phyloP scores from a whole-genome alignment of 1,284 basidiomycete genomes.

The Ceratobasidium sp. region DNA sequence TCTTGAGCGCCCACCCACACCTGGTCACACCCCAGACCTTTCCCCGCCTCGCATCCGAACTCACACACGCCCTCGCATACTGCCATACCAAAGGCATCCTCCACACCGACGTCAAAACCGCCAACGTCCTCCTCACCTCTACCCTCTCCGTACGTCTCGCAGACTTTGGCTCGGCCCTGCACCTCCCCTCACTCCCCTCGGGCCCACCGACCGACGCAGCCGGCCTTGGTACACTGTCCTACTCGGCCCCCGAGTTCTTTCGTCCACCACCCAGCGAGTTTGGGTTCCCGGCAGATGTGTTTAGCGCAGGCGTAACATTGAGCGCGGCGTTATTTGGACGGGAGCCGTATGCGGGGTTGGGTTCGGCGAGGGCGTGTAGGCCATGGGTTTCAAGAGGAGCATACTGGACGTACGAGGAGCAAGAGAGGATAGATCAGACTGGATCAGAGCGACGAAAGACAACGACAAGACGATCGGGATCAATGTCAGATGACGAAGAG shows the following conservation, averaged over 20 bases:
- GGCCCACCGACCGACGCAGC: conserved; percentile 60
- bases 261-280: conserved; percentile 57
- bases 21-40: conserved; percentile 44
- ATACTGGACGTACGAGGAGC: conserved; percentile 63
- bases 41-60: conserved; percentile 51
- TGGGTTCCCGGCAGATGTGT: conserved; percentile 64
- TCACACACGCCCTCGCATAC: conserved; percentile 60
- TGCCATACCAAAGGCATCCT: conserved; percentile 61
- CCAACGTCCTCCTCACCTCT: conserved; percentile 54
- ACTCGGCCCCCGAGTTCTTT: conserved; percentile 65
- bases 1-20: conserved; percentile 44
- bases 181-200: conserved; percentile 57
- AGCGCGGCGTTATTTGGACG: conserved; percentile 61
- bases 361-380: conserved; percentile 55
- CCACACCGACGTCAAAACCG: conserved; percentile 64
- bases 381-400: conserved; percentile 61
- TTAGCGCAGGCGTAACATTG: conserved; percentile 64
- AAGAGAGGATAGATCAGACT: conserved; percentile 54
- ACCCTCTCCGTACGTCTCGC: conserved; percentile 57
- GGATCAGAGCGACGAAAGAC: conserved; percentile 48
- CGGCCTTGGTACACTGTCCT: conserved; percentile 64
- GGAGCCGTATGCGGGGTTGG: conserved; percentile 60
- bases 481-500: conserved; percentile 21
- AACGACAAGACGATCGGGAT: neutral
- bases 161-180: conserved; percentile 64